Base-by-base conservation (phyloP, 129 eudicot genomes). In the Pittosporum tobira region DNA sequence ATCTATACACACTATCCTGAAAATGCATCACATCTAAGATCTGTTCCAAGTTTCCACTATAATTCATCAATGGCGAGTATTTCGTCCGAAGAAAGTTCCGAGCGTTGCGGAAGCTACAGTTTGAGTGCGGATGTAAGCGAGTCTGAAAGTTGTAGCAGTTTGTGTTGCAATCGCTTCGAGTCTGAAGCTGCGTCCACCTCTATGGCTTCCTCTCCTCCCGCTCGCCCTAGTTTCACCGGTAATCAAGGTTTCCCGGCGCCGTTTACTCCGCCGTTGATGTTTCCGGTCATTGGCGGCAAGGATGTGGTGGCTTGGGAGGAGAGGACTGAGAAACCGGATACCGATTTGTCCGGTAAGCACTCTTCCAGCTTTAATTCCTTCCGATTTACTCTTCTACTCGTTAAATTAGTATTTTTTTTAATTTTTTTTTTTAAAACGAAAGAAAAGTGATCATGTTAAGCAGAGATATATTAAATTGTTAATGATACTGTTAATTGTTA, bases 41-140 rank as follows among this genome's bases (percentile, higher is more conserved):
- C n/a, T n/a, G n/a, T n/a, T n/a, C n/a, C n/a, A n/a, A n/a, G n/a
- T n/a, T n/a, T n/a, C n/a, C n/a, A n/a, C n/a, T n/a, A n/a, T n/a
- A n/a, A n/a, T n/a, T n/a, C n/a, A 34, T 0, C 51, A 3, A 79
- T 71, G 73, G 72, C 63, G 54, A 78, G 76, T 78, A 75, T 58
- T 18, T 64, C 88, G 21, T 73, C 84, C 58, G 84, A 81, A 40
- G 79, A 78, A 6, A 78, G 62, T 22, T 60, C 47, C 34, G 86
- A 75, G 31, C 75, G 87, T 29, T 77, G 83, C 23, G 88, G 79
- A 22, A 82, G 94, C 66, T 85, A 89, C 61, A 73, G 87, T 47
- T 62, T 83, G 46, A 85, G 95, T 51, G 95, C 98, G 43, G 98
- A 90, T 67, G 78, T 90, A 46, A 85, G 98, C 67, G 98, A 83